Percentiles rank a stretch among this genome's conserved stretches.
Evolutionary conservation across 805 yeast genomes (phyloP).

Genomic region (Starmerella potacharoeniae): DNA sequence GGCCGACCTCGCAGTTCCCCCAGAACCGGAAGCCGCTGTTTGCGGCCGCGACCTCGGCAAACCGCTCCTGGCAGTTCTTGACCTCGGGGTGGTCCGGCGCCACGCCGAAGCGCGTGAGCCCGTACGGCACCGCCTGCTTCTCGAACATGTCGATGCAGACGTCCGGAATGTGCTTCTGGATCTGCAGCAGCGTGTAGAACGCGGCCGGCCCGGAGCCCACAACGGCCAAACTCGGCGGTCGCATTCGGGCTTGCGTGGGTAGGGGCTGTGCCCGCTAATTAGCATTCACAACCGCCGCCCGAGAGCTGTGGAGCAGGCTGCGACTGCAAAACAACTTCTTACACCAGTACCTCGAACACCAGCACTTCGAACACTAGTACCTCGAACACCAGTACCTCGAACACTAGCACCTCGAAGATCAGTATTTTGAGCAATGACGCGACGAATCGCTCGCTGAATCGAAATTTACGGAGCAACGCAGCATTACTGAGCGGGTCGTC

Average conservation of each 20-base stretch:
- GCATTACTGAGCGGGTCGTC: too few species aligned
- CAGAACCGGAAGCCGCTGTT: slow-evolving; percentile 39
- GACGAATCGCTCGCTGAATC: too few species aligned
- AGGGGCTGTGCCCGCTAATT: background rate
- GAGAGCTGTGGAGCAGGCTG: too few species aligned
- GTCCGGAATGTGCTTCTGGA: slow-evolving; percentile 42
- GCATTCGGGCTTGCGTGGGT: background rate
- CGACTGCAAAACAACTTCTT: too few species aligned
- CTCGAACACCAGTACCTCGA: too few species aligned
- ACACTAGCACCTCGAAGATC: too few species aligned
- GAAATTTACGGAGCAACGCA: too few species aligned
- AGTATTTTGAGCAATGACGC: too few species aligned
- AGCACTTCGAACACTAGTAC: too few species aligned
- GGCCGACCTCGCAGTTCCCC: slow-evolving; percentile 66
- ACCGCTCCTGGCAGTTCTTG: slow-evolving; percentile 57
- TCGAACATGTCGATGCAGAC: slow-evolving; percentile 64
- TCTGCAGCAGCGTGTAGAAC: slow-evolving; percentile 71
- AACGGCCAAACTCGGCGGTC: slow-evolving; percentile 39
- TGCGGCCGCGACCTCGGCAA: slow-evolving; percentile 37
- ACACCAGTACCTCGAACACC: too few species aligned
- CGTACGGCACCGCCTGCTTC: slow-evolving; percentile 78
- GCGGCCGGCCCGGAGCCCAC: slow-evolving; percentile 97
- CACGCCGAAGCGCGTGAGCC: slow-evolving; percentile 87
- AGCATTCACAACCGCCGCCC: background rate
- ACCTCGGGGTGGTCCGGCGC: slow-evolving; percentile 99